These are phyloP conservation scores for Cutaneotrichosporon sp. DNA, from an alignment of 1,284 basidiomycete species.

Conservation along the genomic window DNA sequence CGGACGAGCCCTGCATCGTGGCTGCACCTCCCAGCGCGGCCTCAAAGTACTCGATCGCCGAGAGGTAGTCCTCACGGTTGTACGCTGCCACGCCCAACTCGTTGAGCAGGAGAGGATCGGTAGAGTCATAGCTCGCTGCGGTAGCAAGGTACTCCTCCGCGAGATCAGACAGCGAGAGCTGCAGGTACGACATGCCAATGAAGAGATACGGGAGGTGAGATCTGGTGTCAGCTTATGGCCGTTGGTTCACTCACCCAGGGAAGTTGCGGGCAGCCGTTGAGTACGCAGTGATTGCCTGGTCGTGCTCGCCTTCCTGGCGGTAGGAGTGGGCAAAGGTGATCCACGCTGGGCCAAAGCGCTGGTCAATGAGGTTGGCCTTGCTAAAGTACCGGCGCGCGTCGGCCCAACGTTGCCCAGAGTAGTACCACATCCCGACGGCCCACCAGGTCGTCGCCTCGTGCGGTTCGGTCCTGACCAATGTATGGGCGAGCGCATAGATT, in stretches of 20 bases:
- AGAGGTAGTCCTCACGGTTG: conserved; percentile 70
- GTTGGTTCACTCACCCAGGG: conserved; percentile 66
- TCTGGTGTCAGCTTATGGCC: conserved; percentile 52
- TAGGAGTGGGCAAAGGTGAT: conserved; percentile 97
- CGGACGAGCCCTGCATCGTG: conserved; percentile 77
- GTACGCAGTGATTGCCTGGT: conserved; percentile 96
- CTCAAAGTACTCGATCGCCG: conserved; percentile 69
- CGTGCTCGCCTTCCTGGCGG: conserved; percentile 94
- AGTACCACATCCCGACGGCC: conserved; percentile 96
- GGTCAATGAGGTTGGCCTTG: conserved; percentile 96
- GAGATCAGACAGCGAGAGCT: conserved; percentile 74
- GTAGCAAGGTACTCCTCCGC: conserved; percentile 86
- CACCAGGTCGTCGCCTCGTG: conserved; percentile 95
- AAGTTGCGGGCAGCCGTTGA: conserved; percentile 94
- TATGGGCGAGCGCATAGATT: conserved; percentile 92
- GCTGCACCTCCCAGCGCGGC: conserved; percentile 70
- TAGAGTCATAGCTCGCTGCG: conserved; percentile 72
- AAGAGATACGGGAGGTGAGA: conserved; percentile 92
- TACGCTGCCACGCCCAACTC: conserved; percentile 92
- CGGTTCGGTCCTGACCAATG: conserved; percentile 89
- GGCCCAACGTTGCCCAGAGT: conserved; percentile 76
- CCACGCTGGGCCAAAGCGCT: conserved; percentile 94
- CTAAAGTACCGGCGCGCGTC: conserved; percentile 90
- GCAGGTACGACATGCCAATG: conserved; percentile 91
- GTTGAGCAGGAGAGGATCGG: conserved; percentile 85